Percentiles rank a stretch among this genome's conserved stretches.
Conservation (phyloP, 176 grass and related monocot species). For the Rhynchospora pubera region DNA sequence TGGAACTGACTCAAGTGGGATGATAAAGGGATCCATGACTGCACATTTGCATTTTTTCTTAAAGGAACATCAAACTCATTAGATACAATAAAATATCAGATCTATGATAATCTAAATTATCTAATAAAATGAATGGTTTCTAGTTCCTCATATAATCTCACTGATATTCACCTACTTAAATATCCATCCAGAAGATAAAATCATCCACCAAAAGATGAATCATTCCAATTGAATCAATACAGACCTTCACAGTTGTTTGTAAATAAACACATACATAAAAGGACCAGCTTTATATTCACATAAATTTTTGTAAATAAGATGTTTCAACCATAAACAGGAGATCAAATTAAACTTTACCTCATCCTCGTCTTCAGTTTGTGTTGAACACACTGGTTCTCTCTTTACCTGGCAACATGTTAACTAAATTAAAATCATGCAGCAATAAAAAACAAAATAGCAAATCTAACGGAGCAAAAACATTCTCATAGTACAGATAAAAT, state of each 20-base stretch:
- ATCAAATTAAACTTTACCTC: slow-evolving; percentile 6
- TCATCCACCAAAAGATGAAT: background rate
- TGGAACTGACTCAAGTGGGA: slow-evolving; percentile 10
- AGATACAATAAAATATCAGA: background rate
- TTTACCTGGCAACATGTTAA: slow-evolving; percentile 3
- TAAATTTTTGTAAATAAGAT: background rate
- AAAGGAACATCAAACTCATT: background rate
- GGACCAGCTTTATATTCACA: background rate
- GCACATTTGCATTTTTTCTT: background rate
- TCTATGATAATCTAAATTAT: background rate
- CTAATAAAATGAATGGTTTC: background rate
- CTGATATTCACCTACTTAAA: background rate
- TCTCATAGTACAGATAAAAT: background rate
- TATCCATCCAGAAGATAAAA: background rate
- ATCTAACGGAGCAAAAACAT: background rate
- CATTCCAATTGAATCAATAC: background rate
- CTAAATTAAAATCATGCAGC: background rate
- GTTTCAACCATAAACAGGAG: background rate
- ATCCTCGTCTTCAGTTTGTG: slow-evolving; percentile 1
- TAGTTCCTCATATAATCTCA: background rate
- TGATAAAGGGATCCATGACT: no score
- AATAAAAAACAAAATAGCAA: background rate
- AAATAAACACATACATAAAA: background rate
- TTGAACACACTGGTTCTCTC: slow-evolving; percentile 6
- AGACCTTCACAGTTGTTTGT: background rate